phyloP scores from a whole-genome alignment of 108 stramenopile genomes.

The Phaeodactylum tricornutum region DNA sequence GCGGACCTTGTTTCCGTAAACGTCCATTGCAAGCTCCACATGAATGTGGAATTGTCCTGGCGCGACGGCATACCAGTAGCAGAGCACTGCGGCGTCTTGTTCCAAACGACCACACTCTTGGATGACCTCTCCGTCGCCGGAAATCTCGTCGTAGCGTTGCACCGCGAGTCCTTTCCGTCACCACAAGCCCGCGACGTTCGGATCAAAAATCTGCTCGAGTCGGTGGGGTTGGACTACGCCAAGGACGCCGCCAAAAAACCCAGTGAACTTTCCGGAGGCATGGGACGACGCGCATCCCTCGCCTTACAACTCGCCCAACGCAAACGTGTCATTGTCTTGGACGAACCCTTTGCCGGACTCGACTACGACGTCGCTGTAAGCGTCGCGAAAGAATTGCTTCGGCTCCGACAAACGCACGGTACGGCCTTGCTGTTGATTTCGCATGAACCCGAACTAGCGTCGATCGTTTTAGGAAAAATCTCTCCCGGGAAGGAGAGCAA shows the following conservation, averaged over 20 bases:
- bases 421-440: slow-evolving; percentile 63
- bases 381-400: slow-evolving; percentile 60
- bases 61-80: slow-evolving; percentile 22
- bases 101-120: slow-evolving; percentile 73
- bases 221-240: slow-evolving; percentile 61
- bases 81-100: slow-evolving; percentile 66
- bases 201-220: slow-evolving; percentile 57
- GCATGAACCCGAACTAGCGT: slow-evolving; percentile 64
- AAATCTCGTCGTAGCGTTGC: slow-evolving; percentile 55
- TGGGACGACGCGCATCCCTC: slow-evolving; percentile 73
- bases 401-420: slow-evolving; percentile 31
- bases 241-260: slow-evolving; percentile 55
- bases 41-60: slow-evolving; percentile 35
- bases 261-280: slow-evolving; percentile 63
- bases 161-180: slow-evolving; percentile 7
- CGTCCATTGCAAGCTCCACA: slow-evolving; percentile 22
- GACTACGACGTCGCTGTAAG: slow-evolving; percentile 42
- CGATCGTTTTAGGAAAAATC: slow-evolving; percentile 40
- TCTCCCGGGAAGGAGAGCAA: slow-evolving; percentile 3
- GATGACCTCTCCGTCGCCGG: slow-evolving; percentile 73
- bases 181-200: slow-evolving; percentile 6
- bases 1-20: slow-evolving; percentile 31
- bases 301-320: slow-evolving; percentile 72
- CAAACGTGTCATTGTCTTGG: slow-evolving; percentile 68
- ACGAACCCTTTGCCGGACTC: slow-evolving; percentile 77